Evolutionary conservation across 305 asterid species (phyloP).

Genomic region (Solanum chacoense): DNA sequence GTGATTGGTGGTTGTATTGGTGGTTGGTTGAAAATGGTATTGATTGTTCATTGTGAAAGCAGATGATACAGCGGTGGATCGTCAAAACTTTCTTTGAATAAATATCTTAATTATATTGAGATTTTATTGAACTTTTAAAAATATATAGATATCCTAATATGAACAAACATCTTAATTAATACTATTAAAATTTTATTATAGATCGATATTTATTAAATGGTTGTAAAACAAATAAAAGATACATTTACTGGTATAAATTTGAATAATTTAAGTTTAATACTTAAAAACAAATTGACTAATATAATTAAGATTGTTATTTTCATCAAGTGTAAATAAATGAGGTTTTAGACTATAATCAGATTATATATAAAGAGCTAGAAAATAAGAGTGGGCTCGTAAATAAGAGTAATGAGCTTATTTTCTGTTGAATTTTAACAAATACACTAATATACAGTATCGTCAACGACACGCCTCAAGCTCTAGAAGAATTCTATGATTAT

Average conservation of each 20-base stretch:
- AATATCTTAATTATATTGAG: background rate
- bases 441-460: background rate
- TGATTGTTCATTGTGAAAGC: background rate
- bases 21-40: background rate
- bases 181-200: too few relatives aligned
- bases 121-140: background rate
- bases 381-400: background rate
- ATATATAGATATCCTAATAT: background rate
- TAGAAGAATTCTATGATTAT: background rate
- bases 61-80: background rate
- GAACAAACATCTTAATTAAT: background rate
- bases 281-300: too few relatives aligned
- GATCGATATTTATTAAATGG: background rate
- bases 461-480: background rate
- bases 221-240: background rate
- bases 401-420: background rate
- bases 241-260: background rate
- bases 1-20: background rate
- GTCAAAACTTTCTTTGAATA: background rate
- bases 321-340: background rate
- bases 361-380: background rate
- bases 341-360: background rate
- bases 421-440: background rate
- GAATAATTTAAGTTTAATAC: background rate
- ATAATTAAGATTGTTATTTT: background rate